Evolutionary conservation across 306 rosid species (phyloP).

Genomic region (Mimosa bimucronata): DNA sequence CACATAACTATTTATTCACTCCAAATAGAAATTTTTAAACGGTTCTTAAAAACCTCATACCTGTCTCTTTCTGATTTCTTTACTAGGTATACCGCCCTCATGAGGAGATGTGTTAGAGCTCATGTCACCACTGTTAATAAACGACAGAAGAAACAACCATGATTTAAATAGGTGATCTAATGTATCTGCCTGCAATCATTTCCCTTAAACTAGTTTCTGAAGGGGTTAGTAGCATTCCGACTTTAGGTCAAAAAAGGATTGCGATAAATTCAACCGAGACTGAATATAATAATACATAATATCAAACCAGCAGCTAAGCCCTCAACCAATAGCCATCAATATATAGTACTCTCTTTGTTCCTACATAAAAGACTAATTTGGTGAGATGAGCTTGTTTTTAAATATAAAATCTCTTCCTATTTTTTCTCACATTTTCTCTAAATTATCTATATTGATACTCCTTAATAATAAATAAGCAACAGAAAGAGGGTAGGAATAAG

Average conservation of each 20-base stretch:
- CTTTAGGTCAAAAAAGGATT: background rate
- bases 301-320: background rate
- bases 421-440: too few relatives aligned
- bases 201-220: slow-evolving; percentile 15
- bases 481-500: too few relatives aligned
- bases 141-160: slow-evolving; percentile 34
- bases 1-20: slow-evolving; percentile 18
- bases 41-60: slow-evolving; percentile 44
- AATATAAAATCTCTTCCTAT: too few relatives aligned
- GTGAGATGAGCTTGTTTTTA: too few relatives aligned
- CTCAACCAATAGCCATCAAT: background rate
- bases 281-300: background rate
- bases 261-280: background rate
- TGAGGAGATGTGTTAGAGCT: slow-evolving; percentile 56
- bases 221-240: slow-evolving; percentile 15
- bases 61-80: slow-evolving; percentile 83
- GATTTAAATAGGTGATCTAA: slow-evolving; percentile 1
- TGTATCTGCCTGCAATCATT: slow-evolving; percentile 3
- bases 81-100: slow-evolving; percentile 66
- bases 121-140: slow-evolving; percentile 67
- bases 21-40: slow-evolving; percentile 24
- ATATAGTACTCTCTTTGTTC: too few relatives aligned
- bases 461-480: too few relatives aligned
- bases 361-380: too few relatives aligned
- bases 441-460: too few relatives aligned